Evolutionary conservation across 1,284 basidiomycete species (phyloP).

Genomic region (Rhodotorula sp.): DNA sequence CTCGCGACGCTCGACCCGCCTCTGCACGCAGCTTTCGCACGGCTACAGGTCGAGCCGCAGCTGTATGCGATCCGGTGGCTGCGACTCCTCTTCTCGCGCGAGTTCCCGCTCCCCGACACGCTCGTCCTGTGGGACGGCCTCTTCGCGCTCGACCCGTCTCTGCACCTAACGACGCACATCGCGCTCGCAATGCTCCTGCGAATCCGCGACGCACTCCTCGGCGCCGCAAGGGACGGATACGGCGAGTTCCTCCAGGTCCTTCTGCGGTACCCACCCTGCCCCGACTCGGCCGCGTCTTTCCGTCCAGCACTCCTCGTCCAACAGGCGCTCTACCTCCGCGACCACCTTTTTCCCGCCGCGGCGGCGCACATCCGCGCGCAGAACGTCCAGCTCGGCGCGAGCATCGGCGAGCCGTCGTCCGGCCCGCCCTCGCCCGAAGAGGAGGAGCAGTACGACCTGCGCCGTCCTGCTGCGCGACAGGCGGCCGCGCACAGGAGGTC

Average conservation of each 20-base stretch:
- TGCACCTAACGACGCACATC: slow-evolving; percentile 73
- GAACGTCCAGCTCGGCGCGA: slow-evolving; percentile 31
- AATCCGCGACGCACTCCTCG: slow-evolving; percentile 82
- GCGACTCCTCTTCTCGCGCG: slow-evolving; percentile 82
- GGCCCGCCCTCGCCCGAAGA: background rate
- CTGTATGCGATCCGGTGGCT: slow-evolving; percentile 96
- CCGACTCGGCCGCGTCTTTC: slow-evolving; percentile 26
- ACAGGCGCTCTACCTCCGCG: slow-evolving; percentile 76
- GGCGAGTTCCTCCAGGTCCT: slow-evolving; percentile 76
- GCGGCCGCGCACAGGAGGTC: slow-evolving; percentile 6
- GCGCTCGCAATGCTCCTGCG: slow-evolving; percentile 90
- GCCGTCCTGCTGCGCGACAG: background rate
- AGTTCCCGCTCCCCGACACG: slow-evolving; percentile 75
- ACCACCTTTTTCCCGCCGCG: slow-evolving; percentile 50
- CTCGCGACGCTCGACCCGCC: slow-evolving; percentile 79
- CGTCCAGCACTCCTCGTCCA: slow-evolving; percentile 65
- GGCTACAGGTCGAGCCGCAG: slow-evolving; percentile 82
- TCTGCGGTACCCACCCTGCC: slow-evolving; percentile 70
- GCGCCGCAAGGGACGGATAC: slow-evolving; percentile 59
- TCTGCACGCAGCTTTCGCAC: slow-evolving; percentile 71
- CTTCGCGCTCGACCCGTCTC: slow-evolving; percentile 74
- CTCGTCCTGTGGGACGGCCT: slow-evolving; percentile 82
- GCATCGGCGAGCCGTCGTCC: background rate
- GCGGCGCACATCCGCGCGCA: slow-evolving; percentile 27
- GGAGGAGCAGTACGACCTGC: slow-evolving; percentile 12